Evolutionary conservation across 495 filamentous ascomycete species (phyloP), one percentile per base, ranked within the genome.

Genomic region (Trichocladium uniseriatum): DNA sequence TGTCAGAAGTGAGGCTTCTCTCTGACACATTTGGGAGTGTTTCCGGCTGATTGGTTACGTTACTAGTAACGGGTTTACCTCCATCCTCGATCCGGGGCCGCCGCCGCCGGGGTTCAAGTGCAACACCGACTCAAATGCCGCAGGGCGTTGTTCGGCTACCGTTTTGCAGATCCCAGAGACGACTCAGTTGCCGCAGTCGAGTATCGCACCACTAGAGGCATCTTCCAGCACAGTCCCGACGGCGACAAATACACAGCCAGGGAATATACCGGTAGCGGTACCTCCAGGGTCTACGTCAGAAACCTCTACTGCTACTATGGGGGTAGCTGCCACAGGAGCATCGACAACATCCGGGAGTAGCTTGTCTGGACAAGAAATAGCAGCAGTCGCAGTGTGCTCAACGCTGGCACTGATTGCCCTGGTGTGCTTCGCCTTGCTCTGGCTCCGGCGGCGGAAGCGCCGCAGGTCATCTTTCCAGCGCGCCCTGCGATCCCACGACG

Each of bases 341-440:
- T 55, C 53, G 20, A 56, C 56, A 1, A 57, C 57, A 18, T 48
- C 59, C 14, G 24, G 40, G 2, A 57, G 43, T 19, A 42, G 47
- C 31, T 56, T 71, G n/a, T 63, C 70, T 5, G 44, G 48, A 31
- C 66, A 62, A 19, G 63, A 60, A 48, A 72, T 69, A 54, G 59
- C 56, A 11, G 72, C 71, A 28, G 61, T 75, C 32, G 64, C 60
- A 20, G 53, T 72, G 5, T 72, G 70, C 55, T 62, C 69, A 2
- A 55, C 64, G 10, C 53, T 71, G 14, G 65, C 54, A 9, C 55
- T 75, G 18, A 42, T 65, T 40, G 57, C 59, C 22, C 40, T 75
- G 14, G 40, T 67, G 4, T 54, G 20, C 31, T 24, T 61, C 3
- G 48, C 32, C 4, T 32, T 65, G 5, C 28, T 68, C 16, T 67